These are phyloP conservation scores for Fusarium sororula DNA, from an alignment of 2,329 filamentous ascomycete species.

Conservation along the genomic window DNA sequence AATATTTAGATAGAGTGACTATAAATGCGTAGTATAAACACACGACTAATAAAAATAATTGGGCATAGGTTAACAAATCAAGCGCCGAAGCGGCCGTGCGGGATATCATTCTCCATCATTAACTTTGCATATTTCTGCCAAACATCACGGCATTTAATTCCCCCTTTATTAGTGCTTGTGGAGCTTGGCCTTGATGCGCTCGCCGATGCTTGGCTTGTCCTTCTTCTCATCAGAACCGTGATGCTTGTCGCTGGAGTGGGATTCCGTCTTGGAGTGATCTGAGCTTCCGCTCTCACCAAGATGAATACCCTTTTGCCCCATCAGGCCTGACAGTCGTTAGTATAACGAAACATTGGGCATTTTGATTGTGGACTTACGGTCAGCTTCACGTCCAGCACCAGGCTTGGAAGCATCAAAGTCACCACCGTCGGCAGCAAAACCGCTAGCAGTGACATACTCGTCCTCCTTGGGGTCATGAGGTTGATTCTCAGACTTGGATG, in stretches of 20 bases:
- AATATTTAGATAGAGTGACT: not conserved
- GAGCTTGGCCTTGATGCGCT: constrained; percentile 76
- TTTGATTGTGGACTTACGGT: constrained; percentile 58
- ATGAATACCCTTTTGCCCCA: constrained; percentile 48
- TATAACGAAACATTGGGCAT: not conserved
- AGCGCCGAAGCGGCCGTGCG: constrained; percentile 6
- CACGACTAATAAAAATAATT: not conserved
- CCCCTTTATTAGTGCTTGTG: constrained; percentile 56
- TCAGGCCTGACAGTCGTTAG: constrained; percentile 42
- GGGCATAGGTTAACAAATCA: not conserved
- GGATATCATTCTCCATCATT: constrained; percentile 34
- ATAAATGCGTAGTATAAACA: not conserved
- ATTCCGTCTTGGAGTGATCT: constrained; percentile 2
- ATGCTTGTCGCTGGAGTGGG: constrained; percentile 25
- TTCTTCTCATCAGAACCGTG: constrained; percentile 32
- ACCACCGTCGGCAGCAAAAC: constrained; percentile 70
- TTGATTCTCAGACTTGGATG: constrained; percentile 25
- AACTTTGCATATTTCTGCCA: not conserved
- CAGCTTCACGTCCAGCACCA: constrained; percentile 73
- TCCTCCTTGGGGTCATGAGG: constrained; percentile 62
- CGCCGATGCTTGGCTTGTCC: constrained; percentile 63
- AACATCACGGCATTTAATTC: not conserved
- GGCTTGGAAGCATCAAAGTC: constrained; percentile 72
- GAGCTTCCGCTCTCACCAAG: constrained; percentile 20
- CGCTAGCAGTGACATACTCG: constrained; percentile 65